A percentile compares a stretch with the other conserved stretches of the same genome.
Evolutionary conservation across 495 filamentous ascomycete species (phyloP).

Genomic region (Daldinia childiae): DNA sequence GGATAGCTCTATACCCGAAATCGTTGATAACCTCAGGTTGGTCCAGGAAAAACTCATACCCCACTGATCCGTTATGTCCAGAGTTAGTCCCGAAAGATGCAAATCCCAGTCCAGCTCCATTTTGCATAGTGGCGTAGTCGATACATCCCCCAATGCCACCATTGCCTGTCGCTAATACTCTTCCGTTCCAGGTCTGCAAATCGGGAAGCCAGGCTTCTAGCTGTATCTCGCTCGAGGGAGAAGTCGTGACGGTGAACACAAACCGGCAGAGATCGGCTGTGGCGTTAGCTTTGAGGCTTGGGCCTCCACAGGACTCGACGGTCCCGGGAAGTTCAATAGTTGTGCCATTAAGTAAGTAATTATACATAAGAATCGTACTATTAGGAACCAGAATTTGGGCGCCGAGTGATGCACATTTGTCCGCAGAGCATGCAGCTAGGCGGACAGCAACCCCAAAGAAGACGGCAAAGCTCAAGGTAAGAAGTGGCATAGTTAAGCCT

Average conservation of each 20-base stretch:
- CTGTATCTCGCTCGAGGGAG: background rate
- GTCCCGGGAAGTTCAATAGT: background rate
- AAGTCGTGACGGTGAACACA: background rate
- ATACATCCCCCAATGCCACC: constrained; percentile 58
- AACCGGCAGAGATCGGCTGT: background rate
- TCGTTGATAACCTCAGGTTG: constrained; percentile 43
- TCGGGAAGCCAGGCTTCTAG: constrained; percentile 50
- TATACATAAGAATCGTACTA: background rate
- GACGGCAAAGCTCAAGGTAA: background rate
- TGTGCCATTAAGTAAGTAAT: background rate
- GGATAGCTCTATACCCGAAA: background rate
- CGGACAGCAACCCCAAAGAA: background rate
- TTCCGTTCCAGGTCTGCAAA: constrained; percentile 52
- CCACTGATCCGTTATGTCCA: constrained; percentile 48
- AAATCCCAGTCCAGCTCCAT: constrained; percentile 44
- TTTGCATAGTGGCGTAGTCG: constrained; percentile 57
- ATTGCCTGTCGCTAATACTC: constrained; percentile 52
- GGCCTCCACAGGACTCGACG: background rate
- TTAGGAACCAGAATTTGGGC: background rate
- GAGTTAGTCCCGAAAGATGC: constrained; percentile 54
- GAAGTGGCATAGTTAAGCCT: background rate
- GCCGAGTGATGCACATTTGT: background rate
- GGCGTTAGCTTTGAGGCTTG: background rate
- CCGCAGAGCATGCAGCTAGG: background rate
- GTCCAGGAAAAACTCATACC: constrained; percentile 35